Evolutionary conservation across 2,329 filamentous ascomycete species (phyloP).

Genomic region (Fusarium buxicola): DNA sequence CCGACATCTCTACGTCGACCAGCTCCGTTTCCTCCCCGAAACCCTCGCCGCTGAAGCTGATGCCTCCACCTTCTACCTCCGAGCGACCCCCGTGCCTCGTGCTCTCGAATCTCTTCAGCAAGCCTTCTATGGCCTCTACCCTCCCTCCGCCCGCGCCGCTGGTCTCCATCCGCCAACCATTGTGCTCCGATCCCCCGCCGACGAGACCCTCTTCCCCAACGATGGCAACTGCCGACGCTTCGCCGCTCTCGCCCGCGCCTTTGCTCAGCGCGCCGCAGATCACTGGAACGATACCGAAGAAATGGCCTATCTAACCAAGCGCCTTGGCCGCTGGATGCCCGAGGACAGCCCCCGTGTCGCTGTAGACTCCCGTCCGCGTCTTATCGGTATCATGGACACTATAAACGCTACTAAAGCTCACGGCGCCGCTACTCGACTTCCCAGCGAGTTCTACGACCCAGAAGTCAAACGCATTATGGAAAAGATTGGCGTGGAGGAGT

Average conservation of each 20-base stretch:
- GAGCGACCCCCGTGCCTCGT: slow-evolving; percentile 78
- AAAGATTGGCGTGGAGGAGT: slow-evolving; percentile 88
- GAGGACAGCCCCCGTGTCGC: slow-evolving; percentile 74
- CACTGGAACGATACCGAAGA: slow-evolving; percentile 82
- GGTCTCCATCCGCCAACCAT: slow-evolving; percentile 72
- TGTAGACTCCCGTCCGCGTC: slow-evolving; percentile 84
- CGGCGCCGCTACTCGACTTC: slow-evolving; percentile 77
- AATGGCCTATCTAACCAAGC: slow-evolving; percentile 83
- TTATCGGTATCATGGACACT: slow-evolving; percentile 94
- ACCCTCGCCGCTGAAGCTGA: slow-evolving; percentile 64
- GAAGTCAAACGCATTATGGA: slow-evolving; percentile 76
- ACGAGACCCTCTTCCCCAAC: slow-evolving; percentile 86
- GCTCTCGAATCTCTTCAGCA: slow-evolving; percentile 84
- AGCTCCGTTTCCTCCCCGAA: slow-evolving; percentile 76
- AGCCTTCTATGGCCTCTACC: slow-evolving; percentile 80
- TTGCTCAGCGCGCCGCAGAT: slow-evolving; percentile 76
- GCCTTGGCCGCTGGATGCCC: slow-evolving; percentile 89
- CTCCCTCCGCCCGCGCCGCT: slow-evolving; percentile 58
- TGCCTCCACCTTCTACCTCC: slow-evolving; percentile 74
- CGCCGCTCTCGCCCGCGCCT: slow-evolving; percentile 74
- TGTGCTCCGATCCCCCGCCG: slow-evolving; percentile 70
- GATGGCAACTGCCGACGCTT: slow-evolving; percentile 80
- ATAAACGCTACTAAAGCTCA: slow-evolving; percentile 91
- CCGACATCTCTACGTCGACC: slow-evolving; percentile 78
- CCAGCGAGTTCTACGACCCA: slow-evolving; percentile 86